Evolutionary conservation across 768 basidiomycete genomes (phyloP).

Genomic region (Hysterangium stoloniferum): DNA sequence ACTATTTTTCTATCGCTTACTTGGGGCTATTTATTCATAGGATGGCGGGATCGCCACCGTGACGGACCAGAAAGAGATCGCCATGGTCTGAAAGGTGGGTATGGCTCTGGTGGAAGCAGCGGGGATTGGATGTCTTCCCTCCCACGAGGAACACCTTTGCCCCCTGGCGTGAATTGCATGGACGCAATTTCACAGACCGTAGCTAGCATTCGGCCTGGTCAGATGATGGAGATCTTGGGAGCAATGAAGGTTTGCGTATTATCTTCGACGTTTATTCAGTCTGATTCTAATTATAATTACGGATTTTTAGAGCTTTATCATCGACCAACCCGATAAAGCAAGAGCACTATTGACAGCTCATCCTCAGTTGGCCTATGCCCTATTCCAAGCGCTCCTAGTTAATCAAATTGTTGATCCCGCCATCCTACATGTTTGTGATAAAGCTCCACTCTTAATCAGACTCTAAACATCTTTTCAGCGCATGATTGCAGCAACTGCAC

Average conservation of each 20-base stretch:
- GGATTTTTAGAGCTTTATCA: slow-evolving; percentile 72
- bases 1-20: neutral
- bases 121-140: slow-evolving; percentile 52
- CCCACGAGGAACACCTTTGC: slow-evolving; percentile 69
- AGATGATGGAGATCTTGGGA: slow-evolving; percentile 89
- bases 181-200: slow-evolving; percentile 84
- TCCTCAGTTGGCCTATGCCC: slow-evolving; percentile 91
- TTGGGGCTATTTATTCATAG: slow-evolving; percentile 15
- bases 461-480: slow-evolving; percentile 36
- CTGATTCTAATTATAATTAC: neutral
- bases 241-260: slow-evolving; percentile 83
- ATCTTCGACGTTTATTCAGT: slow-evolving; percentile 6
- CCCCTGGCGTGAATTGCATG: slow-evolving; percentile 60
- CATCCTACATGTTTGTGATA: slow-evolving; percentile 58
- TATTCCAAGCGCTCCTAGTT: slow-evolving; percentile 89
- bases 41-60: slow-evolving; percentile 45
- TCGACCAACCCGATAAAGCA: slow-evolving; percentile 87
- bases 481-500: slow-evolving; percentile 41
- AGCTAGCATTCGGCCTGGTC: slow-evolving; percentile 72
- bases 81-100: slow-evolving; percentile 15
- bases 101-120: neutral
- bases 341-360: slow-evolving; percentile 67
- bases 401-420: slow-evolving; percentile 90
- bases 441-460: neutral
- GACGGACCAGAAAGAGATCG: slow-evolving; percentile 45